Evolutionary conservation across 1,139 yeast species (phyloP), one percentile per base, ranked within the genome.

Genomic region (Geotrichum klebahnii): DNA sequence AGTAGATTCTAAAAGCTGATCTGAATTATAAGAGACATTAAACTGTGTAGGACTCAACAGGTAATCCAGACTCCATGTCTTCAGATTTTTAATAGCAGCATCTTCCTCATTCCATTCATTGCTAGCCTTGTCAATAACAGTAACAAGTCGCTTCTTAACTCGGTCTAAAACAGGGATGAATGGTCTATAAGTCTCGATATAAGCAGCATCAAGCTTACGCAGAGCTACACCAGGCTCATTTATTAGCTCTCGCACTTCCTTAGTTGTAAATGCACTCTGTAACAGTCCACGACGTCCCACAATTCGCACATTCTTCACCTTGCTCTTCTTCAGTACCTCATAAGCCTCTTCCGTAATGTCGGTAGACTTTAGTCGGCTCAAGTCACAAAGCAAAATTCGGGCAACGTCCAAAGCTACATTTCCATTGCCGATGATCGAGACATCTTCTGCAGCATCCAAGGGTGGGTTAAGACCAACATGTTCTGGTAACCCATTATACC

Each of bases 321-420:
- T 70, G 46, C 87, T 80, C 10, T 64, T 62, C 38, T 69, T 63
- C 50, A 94, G 70, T 5, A 68, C 65, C 3, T 73, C 72, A 22
- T 84, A 67, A 0, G 97, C 95, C 33, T 71, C 69, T 1, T 71
- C 67, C 0, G 87, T 72, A 24, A 92, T 84, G 67, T 92, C 99
- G 0, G 97, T 92, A 0, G 71, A 60, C 6, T 70, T 57, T 54
- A 81, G 78, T 1, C 68, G 57, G 3, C 69, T 68, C 0, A 73
- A 66, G 26, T 81, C 79, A 10, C 82, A 80, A 52, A 90, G 67
- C 34, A 92, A 70, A 1, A 92, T 73, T 49, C 99, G 71, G 1
- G 96, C 90, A 6, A 92, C 81, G 65, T 92, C 99, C 53, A 92
- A 69, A 0, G 98, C 96, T n/a, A 92, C 99, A 63, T 92, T 92